Conservation (phyloP, 306 rosid species). For the Vigna mungo region DNA sequence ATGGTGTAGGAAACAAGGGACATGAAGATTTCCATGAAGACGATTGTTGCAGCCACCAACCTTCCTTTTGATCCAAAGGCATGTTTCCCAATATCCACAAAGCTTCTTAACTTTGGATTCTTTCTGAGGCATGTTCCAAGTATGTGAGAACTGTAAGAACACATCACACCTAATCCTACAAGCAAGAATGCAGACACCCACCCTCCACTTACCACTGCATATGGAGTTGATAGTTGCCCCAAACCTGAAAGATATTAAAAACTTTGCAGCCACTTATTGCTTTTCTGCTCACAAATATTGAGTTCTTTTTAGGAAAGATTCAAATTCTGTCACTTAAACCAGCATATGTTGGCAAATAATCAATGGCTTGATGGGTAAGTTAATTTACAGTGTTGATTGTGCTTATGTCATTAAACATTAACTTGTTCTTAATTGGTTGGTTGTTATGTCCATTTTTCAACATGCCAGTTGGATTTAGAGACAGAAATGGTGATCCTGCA, state of each 20-base stretch:
- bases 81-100: conserved; percentile 62
- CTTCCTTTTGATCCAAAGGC: conserved; percentile 78
- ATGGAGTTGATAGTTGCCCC: conserved; percentile 82
- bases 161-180: conserved; percentile 60
- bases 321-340: background rate
- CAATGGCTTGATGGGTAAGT: background rate
- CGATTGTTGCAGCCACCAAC: conserved; percentile 51
- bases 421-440: background rate
- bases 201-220: conserved; percentile 72
- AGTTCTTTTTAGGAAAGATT: background rate
- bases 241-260: conserved; percentile 52
- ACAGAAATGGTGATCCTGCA: background rate
- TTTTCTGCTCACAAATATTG: background rate
- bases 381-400: background rate
- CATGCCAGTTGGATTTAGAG: background rate
- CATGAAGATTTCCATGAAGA: conserved; percentile 77
- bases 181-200: conserved; percentile 62
- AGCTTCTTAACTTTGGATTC: conserved; percentile 62
- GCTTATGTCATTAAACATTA: background rate
- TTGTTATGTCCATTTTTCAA: background rate
- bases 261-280: no score
- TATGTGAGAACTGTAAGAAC: conserved; percentile 58
- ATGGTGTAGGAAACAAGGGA: conserved; percentile 83
- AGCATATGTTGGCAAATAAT: background rate
- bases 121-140: conserved; percentile 72